phyloP scores from a whole-genome alignment of 2,329 filamentous ascomycete genomes.

The Passalora sequoiae region DNA sequence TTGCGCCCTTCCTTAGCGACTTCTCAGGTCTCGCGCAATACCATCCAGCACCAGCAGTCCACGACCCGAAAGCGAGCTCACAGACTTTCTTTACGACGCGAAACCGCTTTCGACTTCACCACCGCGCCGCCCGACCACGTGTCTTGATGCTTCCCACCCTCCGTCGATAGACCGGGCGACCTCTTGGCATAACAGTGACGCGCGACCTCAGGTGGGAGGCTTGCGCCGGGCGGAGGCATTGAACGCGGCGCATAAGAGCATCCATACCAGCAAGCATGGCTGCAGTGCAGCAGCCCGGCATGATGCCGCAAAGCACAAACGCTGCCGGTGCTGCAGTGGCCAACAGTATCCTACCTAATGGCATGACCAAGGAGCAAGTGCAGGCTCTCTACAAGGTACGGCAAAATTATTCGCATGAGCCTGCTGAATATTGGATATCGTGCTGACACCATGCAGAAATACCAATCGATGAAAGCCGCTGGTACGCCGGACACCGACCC shows the following conservation, averaged over 20 bases:
- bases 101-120: background rate
- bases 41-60: conserved; percentile 1
- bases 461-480: conserved; percentile 78
- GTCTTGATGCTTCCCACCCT: conserved; percentile 9
- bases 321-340: conserved; percentile 9
- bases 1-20: background rate
- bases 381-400: conserved; percentile 67
- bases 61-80: conserved; percentile 3
- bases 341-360: conserved; percentile 33
- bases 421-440: too few species aligned
- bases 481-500: conserved; percentile 78
- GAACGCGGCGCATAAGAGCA: conserved; percentile 10
- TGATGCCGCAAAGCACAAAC: conserved; percentile 20
- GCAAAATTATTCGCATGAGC: too few species aligned
- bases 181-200: conserved; percentile 14
- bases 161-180: conserved; percentile 7
- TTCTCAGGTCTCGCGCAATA: background rate
- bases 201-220: conserved; percentile 16
- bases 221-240: conserved; percentile 12
- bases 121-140: background rate
- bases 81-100: background rate
- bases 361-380: conserved; percentile 70
- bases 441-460: conserved; percentile 57
- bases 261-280: conserved; percentile 23
- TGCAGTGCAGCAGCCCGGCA: conserved; percentile 29